Base-by-base conservation (phyloP, 1,139 yeast species). In the Hansenula lynferdii region DNA sequence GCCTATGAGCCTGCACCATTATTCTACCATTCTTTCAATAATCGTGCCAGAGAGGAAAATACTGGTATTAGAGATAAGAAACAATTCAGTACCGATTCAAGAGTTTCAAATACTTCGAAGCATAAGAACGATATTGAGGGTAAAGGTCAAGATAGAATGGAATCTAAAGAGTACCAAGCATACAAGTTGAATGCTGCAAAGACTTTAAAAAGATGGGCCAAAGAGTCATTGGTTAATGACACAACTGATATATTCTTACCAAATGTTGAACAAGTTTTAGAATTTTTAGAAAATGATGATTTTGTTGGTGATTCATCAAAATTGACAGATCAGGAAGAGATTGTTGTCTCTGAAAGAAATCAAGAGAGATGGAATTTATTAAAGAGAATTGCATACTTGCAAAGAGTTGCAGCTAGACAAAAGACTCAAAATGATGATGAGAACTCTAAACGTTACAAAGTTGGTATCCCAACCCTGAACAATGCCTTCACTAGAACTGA, bases 41-140 rank as follows among this genome's bases (percentile, higher is more conserved):
- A 86, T 54, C 72, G 94, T 51, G 92, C 96, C 0, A 96, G 97
- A 21, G 85, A 77, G 44, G 95, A 87, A 24, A 90, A 90, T 54
- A 66, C 68, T 38, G 97, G 97, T 37, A 75, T 90, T 25, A 69
- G 95, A 44, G 97, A 89, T 45, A 79, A 76, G 56, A 90, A 90
- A 64, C 78, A 81, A 42, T 76, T 80, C 41, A 85, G 96, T 16
- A 72, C 80, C 3, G 97, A 90, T 60, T 72, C 87, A 1, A 74
- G 97, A 54, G 81, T 90, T 32, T 82, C 81, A 40, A 79, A 80
- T 36, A 85, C 73, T 53, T 66, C 66, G 11, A 62, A 59, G 18
- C 97, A 90, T 56, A 65, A 69, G 41, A 65, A 66, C 16, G 97
- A 90, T 58, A 94, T 89, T 11, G 74, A 66, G 10, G 97, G 97